Percentiles rank a stretch among this genome's conserved stretches.
Evolutionary conservation across 768 basidiomycete genomes (phyloP).

Genomic region (Tylopilus sp.): DNA sequence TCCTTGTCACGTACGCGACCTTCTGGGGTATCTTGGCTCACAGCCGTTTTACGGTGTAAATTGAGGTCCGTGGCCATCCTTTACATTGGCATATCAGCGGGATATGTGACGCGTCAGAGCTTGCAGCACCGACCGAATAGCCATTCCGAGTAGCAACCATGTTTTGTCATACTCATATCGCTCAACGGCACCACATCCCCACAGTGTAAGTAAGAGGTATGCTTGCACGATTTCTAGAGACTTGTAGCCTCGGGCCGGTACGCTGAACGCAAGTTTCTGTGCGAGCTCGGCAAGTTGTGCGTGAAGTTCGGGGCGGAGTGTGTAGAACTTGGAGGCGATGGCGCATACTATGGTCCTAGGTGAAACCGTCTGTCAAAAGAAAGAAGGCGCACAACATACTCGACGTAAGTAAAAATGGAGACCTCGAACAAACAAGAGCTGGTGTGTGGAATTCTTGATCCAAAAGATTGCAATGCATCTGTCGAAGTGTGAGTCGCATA

Average conservation of each 20-base stretch:
- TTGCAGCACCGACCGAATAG: conserved; percentile 53
- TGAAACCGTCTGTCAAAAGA: conserved; percentile 1
- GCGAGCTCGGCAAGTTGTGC: conserved; percentile 74
- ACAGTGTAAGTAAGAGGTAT: conserved; percentile 82
- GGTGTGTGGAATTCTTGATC: conserved; percentile 92
- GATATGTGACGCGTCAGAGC: neutral
- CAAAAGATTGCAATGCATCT: conserved; percentile 80
- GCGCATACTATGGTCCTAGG: conserved; percentile 68
- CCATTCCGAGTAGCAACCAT: conserved; percentile 88
- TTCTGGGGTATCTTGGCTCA: conserved; percentile 69
- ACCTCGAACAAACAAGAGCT: conserved; percentile 87
- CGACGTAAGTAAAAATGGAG: conserved; percentile 92
- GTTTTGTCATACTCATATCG: conserved; percentile 96
- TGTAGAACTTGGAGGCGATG: conserved; percentile 90
- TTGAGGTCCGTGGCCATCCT: conserved; percentile 97
- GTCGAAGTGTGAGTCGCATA: conserved; percentile 9
- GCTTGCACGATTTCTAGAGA: conserved; percentile 95
- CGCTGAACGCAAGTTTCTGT: conserved; percentile 83
- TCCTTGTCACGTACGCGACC: conserved; percentile 76
- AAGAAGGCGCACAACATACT: conserved; percentile 45
- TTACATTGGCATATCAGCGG: conserved; percentile 11
- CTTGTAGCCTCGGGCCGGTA: conserved; percentile 85
- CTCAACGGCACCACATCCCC: conserved; percentile 94
- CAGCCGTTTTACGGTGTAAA: conserved; percentile 80
- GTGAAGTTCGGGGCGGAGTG: conserved; percentile 77